Conservation (phyloP, 257 asterid species). For the Penstemon davidsonii region DNA sequence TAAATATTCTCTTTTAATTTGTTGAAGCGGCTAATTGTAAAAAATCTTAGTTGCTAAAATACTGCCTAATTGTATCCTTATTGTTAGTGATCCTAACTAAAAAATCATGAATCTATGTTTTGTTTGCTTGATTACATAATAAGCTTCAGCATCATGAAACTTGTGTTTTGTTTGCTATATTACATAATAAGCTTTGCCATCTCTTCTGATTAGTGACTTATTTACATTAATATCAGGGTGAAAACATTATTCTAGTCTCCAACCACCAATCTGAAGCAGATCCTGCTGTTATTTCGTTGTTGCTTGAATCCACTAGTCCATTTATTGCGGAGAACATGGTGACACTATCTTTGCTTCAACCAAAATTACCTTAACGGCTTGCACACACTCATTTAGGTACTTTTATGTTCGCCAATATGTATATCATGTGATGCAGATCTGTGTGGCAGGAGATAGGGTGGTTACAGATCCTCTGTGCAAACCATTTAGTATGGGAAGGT, state of each 20-base stretch:
- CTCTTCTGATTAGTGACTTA: conserved; percentile 22
- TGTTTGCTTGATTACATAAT: too few relatives aligned
- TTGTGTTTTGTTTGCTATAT: conserved; percentile 24
- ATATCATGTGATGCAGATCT: conserved; percentile 60
- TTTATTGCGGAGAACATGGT: conserved; percentile 84
- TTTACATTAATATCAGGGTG: conserved; percentile 63
- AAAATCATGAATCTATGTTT: too few relatives aligned
- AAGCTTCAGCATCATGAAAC: background rate
- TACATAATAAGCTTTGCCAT: conserved; percentile 26
- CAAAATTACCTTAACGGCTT: conserved; percentile 18
- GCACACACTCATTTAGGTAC: conserved; percentile 2
- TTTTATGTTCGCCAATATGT: conserved; percentile 26
- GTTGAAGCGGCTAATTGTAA: conserved; percentile 1
- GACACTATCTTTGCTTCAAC: conserved; percentile 23
- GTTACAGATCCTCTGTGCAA: conserved; percentile 94
- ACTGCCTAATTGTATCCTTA: conserved; percentile 4
- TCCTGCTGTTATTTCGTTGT: conserved; percentile 83
- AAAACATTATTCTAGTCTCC: conserved; percentile 81
- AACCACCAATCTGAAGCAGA: conserved; percentile 99
- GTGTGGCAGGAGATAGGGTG: conserved; percentile 96
- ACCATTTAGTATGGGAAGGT: conserved; percentile 99
- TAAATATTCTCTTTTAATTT: background rate
- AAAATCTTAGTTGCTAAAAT: conserved; percentile 18
- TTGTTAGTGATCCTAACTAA: background rate
- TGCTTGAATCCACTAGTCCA: conserved; percentile 76